Evolutionary conservation across 805 yeast genomes (phyloP).

Genomic region (Barnettozyma sp.): DNA sequence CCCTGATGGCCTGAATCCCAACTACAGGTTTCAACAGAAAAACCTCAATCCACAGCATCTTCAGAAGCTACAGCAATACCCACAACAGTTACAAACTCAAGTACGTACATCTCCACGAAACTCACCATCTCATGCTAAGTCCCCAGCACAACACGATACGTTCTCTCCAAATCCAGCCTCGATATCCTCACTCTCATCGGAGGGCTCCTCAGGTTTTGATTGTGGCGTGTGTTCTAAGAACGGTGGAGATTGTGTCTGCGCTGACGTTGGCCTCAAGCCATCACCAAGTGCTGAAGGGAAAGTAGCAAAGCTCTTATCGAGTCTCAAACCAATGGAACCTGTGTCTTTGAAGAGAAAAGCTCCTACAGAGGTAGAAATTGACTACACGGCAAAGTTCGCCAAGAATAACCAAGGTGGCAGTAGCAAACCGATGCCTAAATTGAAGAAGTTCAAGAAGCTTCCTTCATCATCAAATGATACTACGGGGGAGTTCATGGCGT

Average conservation of each 20-base stretch:
- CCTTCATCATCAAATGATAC: conserved; percentile 9
- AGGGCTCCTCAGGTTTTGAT: conserved; percentile 25
- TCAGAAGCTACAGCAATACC: conserved; percentile 9
- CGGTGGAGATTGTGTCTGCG: conserved; percentile 66
- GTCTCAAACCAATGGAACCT: conserved; percentile 57
- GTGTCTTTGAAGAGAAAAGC: conserved; percentile 45
- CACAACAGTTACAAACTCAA: conserved; percentile 8
- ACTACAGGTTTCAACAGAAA: conserved; percentile 6
- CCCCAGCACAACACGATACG: conserved; percentile 27
- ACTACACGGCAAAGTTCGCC: conserved; percentile 48
- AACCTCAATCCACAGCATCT: conserved; percentile 7
- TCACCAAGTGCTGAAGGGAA: neutral
- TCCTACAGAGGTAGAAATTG: conserved; percentile 37
- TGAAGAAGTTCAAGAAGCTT: conserved; percentile 16
- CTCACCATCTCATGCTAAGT: conserved; percentile 43
- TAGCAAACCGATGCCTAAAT: conserved; percentile 23
- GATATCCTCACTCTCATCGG: conserved; percentile 18
- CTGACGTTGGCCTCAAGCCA: conserved; percentile 28
- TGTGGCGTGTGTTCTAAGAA: conserved; percentile 69
- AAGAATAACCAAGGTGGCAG: conserved; percentile 18
- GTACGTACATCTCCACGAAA: conserved; percentile 27
- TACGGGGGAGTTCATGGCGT: conserved; percentile 17
- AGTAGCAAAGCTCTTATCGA: conserved; percentile 20
- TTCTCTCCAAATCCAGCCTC: conserved; percentile 15
- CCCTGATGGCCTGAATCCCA: conserved; percentile 7